Percentiles rank a stretch among this genome's conserved stretches.
Evolutionary conservation across 139 green algal species (phyloP).

Genomic region (Ettlia oleoabundans): DNA sequence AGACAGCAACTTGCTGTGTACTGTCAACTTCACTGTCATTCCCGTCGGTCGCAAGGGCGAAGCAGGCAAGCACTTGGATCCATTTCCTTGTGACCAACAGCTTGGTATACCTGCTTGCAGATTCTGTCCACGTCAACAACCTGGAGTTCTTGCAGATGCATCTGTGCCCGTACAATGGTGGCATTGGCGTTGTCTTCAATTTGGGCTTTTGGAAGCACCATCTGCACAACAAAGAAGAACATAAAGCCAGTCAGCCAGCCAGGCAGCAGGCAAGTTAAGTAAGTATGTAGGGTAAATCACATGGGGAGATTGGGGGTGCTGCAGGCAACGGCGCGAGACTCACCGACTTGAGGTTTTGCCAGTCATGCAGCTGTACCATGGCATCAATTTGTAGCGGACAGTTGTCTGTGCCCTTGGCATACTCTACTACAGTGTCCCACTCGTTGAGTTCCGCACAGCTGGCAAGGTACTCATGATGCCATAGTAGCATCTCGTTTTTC

Average conservation of each 20-base stretch:
- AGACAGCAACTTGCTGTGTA: too few species aligned
- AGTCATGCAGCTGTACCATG: slow-evolving; percentile 87
- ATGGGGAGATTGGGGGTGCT: too few species aligned
- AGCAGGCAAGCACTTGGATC: too few species aligned
- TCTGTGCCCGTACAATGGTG: slow-evolving; percentile 79
- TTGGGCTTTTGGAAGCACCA: slow-evolving; percentile 58
- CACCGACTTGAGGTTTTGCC: slow-evolving; percentile 71
- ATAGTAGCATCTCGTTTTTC: slow-evolving; percentile 81
- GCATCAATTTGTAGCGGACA: slow-evolving; percentile 77
- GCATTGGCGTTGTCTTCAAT: slow-evolving; percentile 78
- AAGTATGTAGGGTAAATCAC: too few species aligned
- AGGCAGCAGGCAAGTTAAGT: too few species aligned
- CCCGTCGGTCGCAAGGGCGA: not conserved
- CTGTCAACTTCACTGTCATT: too few species aligned
- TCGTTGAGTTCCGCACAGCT: slow-evolving; percentile 88
- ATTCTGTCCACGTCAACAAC: slow-evolving; percentile 59
- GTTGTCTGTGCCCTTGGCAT: slow-evolving; percentile 77
- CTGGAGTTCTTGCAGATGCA: slow-evolving; percentile 75
- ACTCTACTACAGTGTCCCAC: slow-evolving; percentile 93
- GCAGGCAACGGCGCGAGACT: not conserved
- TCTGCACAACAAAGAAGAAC: slow-evolving; percentile 7
- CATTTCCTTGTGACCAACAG: too few species aligned
- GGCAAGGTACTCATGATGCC: slow-evolving; percentile 87
- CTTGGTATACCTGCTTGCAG: slow-evolving; percentile 44
- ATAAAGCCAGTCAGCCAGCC: too few species aligned